Percentiles rank a stretch among this genome's conserved stretches.
phyloP scores from a whole-genome alignment of 169 alveolate genomes.

The Plasmodium gaboni region DNA sequence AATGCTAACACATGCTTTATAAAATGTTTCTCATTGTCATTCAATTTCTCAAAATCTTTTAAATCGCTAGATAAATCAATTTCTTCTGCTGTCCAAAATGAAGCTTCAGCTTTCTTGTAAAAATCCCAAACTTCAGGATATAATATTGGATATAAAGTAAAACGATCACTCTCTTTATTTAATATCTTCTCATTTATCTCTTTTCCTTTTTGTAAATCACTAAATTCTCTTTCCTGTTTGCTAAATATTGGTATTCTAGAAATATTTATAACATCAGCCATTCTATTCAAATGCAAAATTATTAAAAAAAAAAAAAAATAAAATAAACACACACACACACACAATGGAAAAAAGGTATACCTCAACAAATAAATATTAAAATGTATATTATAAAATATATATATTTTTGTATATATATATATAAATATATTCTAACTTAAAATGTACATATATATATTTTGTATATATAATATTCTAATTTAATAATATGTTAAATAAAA shows the following conservation, averaged over 20 bases:
- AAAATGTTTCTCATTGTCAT: constrained; percentile 94
- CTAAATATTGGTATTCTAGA: constrained; percentile 40
- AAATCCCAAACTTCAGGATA: constrained; percentile 95
- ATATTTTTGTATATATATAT: too few relatives aligned
- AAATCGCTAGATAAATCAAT: constrained; percentile 96
- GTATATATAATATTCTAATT: too few relatives aligned
- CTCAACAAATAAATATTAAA: not conserved
- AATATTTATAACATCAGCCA: constrained; percentile 70
- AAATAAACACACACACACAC: not conserved
- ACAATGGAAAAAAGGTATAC: not conserved
- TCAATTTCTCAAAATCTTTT: constrained; percentile 95
- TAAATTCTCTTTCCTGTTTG: constrained; percentile 63
- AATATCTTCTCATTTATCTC: constrained; percentile 70
- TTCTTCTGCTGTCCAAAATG: constrained; percentile 99
- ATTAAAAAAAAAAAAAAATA: not conserved
- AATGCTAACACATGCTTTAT: constrained; percentile 96
- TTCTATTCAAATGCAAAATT: constrained; percentile 1
- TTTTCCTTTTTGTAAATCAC: constrained; percentile 68
- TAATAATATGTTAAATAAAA: too few relatives aligned
- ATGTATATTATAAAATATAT: too few relatives aligned
- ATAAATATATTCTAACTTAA: too few relatives aligned
- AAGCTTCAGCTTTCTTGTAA: constrained; percentile 98
- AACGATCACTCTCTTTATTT: constrained; percentile 45
- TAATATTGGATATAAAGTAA: constrained; percentile 89
- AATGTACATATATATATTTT: too few relatives aligned